Conservation (phyloP, 2,329 filamentous ascomycete species). For the Teratosphaeriaceae sp. region DNA sequence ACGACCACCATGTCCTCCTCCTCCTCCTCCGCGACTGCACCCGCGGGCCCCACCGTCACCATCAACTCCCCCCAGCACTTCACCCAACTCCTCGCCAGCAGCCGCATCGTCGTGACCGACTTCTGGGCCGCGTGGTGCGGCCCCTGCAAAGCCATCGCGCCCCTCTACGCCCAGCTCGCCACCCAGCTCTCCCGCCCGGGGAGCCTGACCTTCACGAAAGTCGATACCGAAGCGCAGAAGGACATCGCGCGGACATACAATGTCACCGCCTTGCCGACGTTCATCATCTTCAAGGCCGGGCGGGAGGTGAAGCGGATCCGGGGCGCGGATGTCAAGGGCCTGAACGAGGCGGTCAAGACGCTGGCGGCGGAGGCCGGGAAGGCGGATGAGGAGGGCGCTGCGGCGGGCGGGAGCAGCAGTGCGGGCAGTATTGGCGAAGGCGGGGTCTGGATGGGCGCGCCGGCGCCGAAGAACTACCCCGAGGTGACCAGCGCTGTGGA, state of each 20-base stretch:
- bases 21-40: constrained; percentile 8
- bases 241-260: constrained; percentile 67
- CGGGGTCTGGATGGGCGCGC: constrained; percentile 62
- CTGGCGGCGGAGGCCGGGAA: constrained; percentile 57
- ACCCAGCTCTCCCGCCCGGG: constrained; percentile 62
- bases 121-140: constrained; percentile 29
- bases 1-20: constrained; percentile 3
- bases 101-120: constrained; percentile 75
- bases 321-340: constrained; percentile 65
- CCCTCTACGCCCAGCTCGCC: constrained; percentile 73
- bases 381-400: constrained; percentile 15
- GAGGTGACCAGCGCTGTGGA: constrained; percentile 83
- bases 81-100: constrained; percentile 59
- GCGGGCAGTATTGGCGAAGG: constrained; percentile 38
- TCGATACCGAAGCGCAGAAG: constrained; percentile 73
- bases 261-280: constrained; percentile 80
- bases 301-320: constrained; percentile 29
- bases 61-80: constrained; percentile 36
- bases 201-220: constrained; percentile 75
- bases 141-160: constrained; percentile 77
- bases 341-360: constrained; percentile 65
- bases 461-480: constrained; percentile 69
- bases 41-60: constrained; percentile 40
- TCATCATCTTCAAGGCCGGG: constrained; percentile 58
- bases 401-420: no score